These are phyloP conservation scores for Saprolegnia diclina DNA, from an alignment of 352 stramenopile genomes.

Conservation along the genomic window DNA sequence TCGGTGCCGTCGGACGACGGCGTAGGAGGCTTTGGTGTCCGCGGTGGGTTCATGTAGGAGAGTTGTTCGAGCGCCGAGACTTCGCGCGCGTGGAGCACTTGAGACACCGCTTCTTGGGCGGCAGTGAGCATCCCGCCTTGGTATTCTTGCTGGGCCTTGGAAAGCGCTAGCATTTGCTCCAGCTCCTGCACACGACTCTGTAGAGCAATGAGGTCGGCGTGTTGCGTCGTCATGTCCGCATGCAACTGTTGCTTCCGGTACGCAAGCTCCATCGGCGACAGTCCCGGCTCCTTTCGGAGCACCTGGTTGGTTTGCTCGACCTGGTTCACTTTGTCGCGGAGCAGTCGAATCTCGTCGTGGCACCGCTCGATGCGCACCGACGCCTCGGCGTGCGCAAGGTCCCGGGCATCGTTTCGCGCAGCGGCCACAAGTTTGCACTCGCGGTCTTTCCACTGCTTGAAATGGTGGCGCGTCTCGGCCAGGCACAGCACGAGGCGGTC, in stretches of 20 bases:
- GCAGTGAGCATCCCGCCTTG: conserved; percentile 17
- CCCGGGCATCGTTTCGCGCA: not conserved
- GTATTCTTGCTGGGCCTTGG: conserved; percentile 24
- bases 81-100: conserved; percentile 25
- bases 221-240: conserved; percentile 15
- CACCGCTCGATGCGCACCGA: conserved; percentile 11
- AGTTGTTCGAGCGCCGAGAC: conserved; percentile 20
- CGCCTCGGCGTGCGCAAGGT: conserved; percentile 5
- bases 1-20: not conserved
- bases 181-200: conserved; percentile 17
- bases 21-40: not conserved
- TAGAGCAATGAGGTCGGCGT: conserved; percentile 25
- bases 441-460: conserved; percentile 23
- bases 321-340: conserved; percentile 22
- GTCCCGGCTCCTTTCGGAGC: conserved; percentile 5
- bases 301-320: conserved; percentile 25
- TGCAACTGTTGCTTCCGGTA: conserved; percentile 22
- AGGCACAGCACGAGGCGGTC: conserved; percentile 22
- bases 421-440: conserved; percentile 4
- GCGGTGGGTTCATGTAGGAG: not conserved
- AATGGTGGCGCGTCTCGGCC: conserved; percentile 20
- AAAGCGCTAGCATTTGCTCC: conserved; percentile 22
- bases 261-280: conserved; percentile 24
- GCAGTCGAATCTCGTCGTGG: conserved; percentile 22
- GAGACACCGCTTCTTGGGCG: conserved; percentile 20